phyloP scores from a whole-genome alignment of 2,329 filamentous ascomycete species.

The Phialemoniopsis sp. region DNA sequence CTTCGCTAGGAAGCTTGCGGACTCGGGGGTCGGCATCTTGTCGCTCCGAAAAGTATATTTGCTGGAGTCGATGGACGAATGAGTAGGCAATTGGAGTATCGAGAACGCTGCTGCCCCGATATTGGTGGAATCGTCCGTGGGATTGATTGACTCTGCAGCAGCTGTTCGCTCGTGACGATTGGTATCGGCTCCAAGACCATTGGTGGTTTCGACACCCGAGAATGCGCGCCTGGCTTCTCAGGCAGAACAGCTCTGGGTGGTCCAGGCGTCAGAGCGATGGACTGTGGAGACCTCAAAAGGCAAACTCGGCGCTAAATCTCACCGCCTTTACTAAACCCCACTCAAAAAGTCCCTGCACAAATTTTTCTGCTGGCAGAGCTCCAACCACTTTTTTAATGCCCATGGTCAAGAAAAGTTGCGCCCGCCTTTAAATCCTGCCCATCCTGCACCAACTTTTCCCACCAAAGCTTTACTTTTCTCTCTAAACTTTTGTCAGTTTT shows the following conservation, averaged over 20 bases:
- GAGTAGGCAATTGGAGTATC: no score
- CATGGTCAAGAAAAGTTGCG: no score
- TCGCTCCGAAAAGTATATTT: slow-evolving; percentile 4
- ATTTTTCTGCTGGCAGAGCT: slow-evolving; percentile 12
- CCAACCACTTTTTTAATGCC: slow-evolving; percentile 11
- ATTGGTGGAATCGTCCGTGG: background rate
- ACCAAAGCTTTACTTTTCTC: no score
- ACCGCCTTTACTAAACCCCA: slow-evolving; percentile 19
- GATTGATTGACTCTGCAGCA: no score
- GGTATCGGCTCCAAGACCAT: background rate
- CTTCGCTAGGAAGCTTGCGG: slow-evolving; percentile 74
- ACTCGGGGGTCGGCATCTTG: slow-evolving; percentile 79
- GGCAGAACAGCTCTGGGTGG: no score
- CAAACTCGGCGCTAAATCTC: slow-evolving; percentile 3
- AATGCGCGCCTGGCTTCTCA: no score
- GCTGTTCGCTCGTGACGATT: background rate
- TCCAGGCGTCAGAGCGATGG: no score
- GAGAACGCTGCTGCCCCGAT: no score
- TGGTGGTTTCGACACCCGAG: background rate
- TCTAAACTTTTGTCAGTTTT: no score
- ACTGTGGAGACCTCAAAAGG: no score
- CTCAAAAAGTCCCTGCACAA: slow-evolving; percentile 14
- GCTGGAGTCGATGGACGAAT: background rate
- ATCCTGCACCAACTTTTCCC: no score
- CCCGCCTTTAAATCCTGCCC: no score